Evolutionary conservation across 768 basidiomycete genomes (phyloP).

Genomic region (Lepiota venenata): DNA sequence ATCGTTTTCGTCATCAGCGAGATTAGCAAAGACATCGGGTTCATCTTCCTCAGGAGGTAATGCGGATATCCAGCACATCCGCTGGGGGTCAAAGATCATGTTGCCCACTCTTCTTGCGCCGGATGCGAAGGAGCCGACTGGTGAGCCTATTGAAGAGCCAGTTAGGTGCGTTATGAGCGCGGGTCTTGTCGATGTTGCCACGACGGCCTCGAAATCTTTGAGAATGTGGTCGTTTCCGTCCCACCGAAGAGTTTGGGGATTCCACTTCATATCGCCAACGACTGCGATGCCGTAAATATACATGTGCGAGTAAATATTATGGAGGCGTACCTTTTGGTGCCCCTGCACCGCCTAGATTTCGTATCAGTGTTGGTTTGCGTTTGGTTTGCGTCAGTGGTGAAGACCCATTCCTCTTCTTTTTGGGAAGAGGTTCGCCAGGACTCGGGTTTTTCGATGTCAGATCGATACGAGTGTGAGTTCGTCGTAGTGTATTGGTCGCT

Average conservation of each 20-base stretch:
- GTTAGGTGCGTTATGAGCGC: constrained; percentile 94
- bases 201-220: constrained; percentile 84
- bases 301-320: constrained; percentile 1
- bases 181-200: constrained; percentile 83
- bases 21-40: constrained; percentile 91
- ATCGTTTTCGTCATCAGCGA: constrained; percentile 88
- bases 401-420: constrained; percentile 52
- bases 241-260: constrained; percentile 87
- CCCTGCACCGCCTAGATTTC: constrained; percentile 67
- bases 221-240: constrained; percentile 95
- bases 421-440: constrained; percentile 30
- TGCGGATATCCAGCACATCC: constrained; percentile 94
- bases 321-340: constrained; percentile 67
- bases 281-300: constrained; percentile 44
- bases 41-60: constrained; percentile 87
- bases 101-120: constrained; percentile 92
- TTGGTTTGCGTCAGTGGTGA: constrained; percentile 42
- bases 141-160: constrained; percentile 82
- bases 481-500: constrained; percentile 52
- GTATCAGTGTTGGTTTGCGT: constrained; percentile 85
- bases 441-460: constrained; percentile 37
- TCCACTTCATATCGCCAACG: constrained; percentile 97
- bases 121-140: constrained; percentile 66
- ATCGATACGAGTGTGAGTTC: constrained; percentile 53
- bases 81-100: constrained; percentile 94